phyloP scores from a whole-genome alignment of 2,329 filamentous ascomycete genomes.

The Venturia aucupariae region DNA sequence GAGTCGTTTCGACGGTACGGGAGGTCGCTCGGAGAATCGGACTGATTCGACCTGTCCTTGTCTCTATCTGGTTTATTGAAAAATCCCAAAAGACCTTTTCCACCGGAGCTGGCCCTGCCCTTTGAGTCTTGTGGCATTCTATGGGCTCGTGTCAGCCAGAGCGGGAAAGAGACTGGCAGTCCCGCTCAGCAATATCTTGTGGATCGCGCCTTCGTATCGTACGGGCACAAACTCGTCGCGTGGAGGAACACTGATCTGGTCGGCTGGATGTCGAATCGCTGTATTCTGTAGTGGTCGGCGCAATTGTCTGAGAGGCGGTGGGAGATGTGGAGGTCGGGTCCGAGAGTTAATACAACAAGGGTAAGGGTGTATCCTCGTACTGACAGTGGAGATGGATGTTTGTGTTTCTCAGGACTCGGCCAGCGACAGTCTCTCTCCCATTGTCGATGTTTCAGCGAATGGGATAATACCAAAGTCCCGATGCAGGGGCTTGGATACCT shows the following conservation, averaged over 20 bases:
- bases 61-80: conserved; percentile 8
- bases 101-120: conserved; percentile 70
- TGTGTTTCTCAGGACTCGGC: not conserved
- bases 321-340: not conserved
- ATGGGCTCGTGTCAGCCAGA: conserved; percentile 39
- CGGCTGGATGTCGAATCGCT: not conserved
- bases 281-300: not conserved
- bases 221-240: not conserved
- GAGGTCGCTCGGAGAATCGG: conserved; percentile 43
- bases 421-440: not conserved
- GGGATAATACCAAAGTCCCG: not conserved
- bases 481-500: conserved; percentile 3
- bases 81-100: conserved; percentile 54
- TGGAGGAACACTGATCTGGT: not conserved
- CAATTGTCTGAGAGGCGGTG: not conserved
- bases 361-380: not conserved
- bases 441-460: not conserved
- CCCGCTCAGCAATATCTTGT: not conserved
- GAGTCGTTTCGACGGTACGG: conserved; percentile 38
- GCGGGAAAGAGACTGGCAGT: conserved; percentile 17
- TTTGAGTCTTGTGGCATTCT: conserved; percentile 55
- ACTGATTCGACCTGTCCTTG: conserved; percentile 44
- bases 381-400: not conserved
- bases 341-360: not conserved
- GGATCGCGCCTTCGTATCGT: not conserved